These are phyloP conservation scores for Neurospora intermedia DNA, from an alignment of 495 filamentous ascomycete genomes.

Conservation along the genomic window DNA sequence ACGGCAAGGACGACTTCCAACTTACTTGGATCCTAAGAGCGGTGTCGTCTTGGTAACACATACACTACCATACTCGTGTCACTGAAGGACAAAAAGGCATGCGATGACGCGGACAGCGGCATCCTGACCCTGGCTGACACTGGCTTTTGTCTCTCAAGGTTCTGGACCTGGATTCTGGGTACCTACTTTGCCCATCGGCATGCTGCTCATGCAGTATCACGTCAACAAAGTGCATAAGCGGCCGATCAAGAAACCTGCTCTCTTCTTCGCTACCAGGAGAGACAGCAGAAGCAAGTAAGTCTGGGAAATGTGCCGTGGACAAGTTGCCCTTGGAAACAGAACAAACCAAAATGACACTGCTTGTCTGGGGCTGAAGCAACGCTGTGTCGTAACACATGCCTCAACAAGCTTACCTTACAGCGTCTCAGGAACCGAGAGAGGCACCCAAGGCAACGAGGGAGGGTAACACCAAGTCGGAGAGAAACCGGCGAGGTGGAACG, in stretches of 20 bases:
- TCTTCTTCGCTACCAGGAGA: not conserved
- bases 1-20: not conserved
- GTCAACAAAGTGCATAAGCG: slow-evolving; percentile 1
- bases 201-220: slow-evolving; percentile 1
- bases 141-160: not conserved
- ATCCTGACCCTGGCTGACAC: not conserved
- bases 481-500: slow-evolving; percentile 3
- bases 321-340: not conserved
- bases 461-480: slow-evolving; percentile 1
- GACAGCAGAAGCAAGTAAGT: not conserved
- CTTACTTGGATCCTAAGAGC: not conserved
- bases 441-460: not conserved
- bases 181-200: not conserved
- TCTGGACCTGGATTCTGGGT: not conserved
- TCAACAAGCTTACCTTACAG: slow-evolving; percentile 7
- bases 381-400: not conserved
- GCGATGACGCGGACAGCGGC: not conserved
- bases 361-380: slow-evolving; percentile 1
- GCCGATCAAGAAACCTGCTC: not conserved
- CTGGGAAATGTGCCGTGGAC: not conserved
- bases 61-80: not conserved
- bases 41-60: not conserved
- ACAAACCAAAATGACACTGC: not conserved
- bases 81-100: not conserved
- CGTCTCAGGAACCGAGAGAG: slow-evolving; percentile 1